Base-by-base conservation (phyloP, 2,329 filamentous ascomycete species). In the Fusarium sp. region DNA sequence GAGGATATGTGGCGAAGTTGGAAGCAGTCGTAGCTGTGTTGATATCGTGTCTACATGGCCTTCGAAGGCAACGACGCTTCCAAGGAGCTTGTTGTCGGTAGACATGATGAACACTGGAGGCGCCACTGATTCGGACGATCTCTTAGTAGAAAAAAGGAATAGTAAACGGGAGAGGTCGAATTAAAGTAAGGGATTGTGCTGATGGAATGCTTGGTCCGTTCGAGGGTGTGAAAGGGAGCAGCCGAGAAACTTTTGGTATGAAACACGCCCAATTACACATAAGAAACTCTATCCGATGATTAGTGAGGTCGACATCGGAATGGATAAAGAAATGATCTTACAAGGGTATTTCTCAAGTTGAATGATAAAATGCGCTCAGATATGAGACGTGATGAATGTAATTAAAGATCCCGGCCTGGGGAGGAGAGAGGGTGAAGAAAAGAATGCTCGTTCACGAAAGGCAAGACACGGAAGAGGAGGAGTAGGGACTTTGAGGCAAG, bases 61-160 rank as follows among this genome's bases (percentile, higher is more conserved):
- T 77, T 92, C 90, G 63, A 92, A 86, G 70, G 89, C 89, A 59
- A 92, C 84, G 60, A 92, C 80, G 77, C 85, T 88, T 52, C 89
- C 89, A 52, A 76, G 62, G 38, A 69, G 58, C n/a, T 75, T 73
- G 58, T 75, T 73, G 66, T 77, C 63, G 50, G 63, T 64, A 41
- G 74, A 54, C 80, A 81, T 82, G 54, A 58, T 75, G 47, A 34
- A 62, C 62, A 61, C 26, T 54, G 22, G n/a, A 75, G 47, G 57
- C 60, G 70, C 59, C 67, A 68, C 66, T 62, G 62, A 68, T 63
- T 62, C 62, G 59, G 70, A 59, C 32, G 60, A 69, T 75, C 64
- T 60, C 48, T 55, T 26, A 42, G 41, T 45, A 52, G 30, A 34
- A 38, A 45, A 39, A 44, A 64, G 28, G 34, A 66, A 47, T 47